Percentiles rank a stretch among this genome's conserved stretches.
Evolutionary conservation across 1,139 yeast genomes (phyloP).

Genomic region (Insectozyma bohioensis): DNA sequence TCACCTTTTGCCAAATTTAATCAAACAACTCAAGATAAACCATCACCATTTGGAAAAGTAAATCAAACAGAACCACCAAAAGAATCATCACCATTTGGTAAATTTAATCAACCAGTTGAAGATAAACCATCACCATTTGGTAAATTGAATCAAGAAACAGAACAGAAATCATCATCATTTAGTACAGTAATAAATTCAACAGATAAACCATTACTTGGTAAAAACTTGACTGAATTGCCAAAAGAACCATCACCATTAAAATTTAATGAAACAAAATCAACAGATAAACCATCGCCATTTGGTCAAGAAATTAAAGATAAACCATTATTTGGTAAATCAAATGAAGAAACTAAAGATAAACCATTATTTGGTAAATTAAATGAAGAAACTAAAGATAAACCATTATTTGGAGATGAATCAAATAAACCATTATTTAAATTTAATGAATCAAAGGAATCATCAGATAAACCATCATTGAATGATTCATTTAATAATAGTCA

Average conservation of each 20-base stretch:
- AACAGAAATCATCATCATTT: background rate
- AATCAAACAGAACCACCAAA: background rate
- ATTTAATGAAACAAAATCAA: too few relatives aligned
- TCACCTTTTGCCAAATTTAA: conserved; percentile 5
- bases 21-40: background rate
- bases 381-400: background rate
- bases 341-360: too few relatives aligned
- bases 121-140: conserved; percentile 8
- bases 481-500: too few relatives aligned
- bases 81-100: conserved; percentile 7
- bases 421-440: conserved; percentile 7
- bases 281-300: conserved; percentile 1
- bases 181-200: background rate
- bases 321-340: conserved; percentile 3
- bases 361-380: conserved; percentile 4
- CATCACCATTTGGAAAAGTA: conserved; percentile 1
- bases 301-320: conserved; percentile 8
- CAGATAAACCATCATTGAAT: conserved; percentile 2
- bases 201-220: background rate
- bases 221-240: background rate
- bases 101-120: conserved; percentile 1
- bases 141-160: conserved; percentile 2
- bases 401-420: conserved; percentile 8
- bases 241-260: conserved; percentile 6
- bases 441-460: conserved; percentile 7